phyloP scores from a whole-genome alignment of 306 rosid genomes.

The Sindora glabra region DNA sequence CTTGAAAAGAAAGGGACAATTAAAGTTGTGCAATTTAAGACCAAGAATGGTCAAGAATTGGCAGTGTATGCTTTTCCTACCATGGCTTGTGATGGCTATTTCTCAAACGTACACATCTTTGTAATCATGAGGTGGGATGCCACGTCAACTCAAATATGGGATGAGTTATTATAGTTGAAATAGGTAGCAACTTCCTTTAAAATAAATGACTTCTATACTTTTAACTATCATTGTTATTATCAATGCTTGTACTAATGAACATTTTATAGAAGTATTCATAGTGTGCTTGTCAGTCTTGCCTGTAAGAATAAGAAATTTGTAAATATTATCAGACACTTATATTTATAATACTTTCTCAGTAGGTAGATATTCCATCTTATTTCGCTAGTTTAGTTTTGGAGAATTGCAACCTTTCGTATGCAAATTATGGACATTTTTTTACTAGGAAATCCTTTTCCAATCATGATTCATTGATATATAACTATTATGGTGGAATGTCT shows the following conservation, averaged over 20 bases:
- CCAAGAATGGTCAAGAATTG: slow-evolving; percentile 54
- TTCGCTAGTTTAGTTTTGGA: slow-evolving; percentile 70
- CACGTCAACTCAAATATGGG: neutral
- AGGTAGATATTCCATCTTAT: slow-evolving; percentile 74
- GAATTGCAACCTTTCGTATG: slow-evolving; percentile 62
- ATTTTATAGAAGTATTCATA: no score
- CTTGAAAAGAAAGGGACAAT: slow-evolving; percentile 64
- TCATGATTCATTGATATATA: slow-evolving; percentile 60
- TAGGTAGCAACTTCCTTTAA: neutral
- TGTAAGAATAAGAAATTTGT: neutral
- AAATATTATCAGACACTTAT: neutral
- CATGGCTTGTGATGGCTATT: slow-evolving; percentile 79
- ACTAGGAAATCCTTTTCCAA: slow-evolving; percentile 75
- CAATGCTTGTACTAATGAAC: no score
- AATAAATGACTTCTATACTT: no score
- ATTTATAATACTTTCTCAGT: neutral
- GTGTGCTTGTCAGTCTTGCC: no score
- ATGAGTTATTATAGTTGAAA: neutral
- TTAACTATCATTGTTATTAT: no score
- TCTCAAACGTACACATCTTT: slow-evolving; percentile 77
- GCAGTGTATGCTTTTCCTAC: slow-evolving; percentile 65
- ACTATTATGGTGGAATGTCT: no score
- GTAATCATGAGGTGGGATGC: slow-evolving; percentile 43
- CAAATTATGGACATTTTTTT: slow-evolving; percentile 73
- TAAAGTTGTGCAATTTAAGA: slow-evolving; percentile 66